Conservation (phyloP, 805 yeast genomes). For the Saturnispora kantuleensis region DNA sequence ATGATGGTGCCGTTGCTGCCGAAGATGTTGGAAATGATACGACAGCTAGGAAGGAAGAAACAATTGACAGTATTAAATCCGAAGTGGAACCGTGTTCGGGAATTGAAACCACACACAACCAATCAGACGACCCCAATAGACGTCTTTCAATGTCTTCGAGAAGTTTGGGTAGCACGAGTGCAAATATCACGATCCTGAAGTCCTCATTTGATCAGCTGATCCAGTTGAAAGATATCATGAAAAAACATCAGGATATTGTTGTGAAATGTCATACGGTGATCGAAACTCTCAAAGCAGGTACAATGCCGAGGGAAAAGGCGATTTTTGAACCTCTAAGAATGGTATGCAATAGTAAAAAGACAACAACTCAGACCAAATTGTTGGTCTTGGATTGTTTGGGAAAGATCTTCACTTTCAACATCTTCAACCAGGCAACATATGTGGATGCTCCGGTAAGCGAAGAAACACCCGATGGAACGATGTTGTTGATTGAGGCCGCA, state of each 20-base stretch:
- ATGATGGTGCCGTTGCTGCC: too few relatives aligned
- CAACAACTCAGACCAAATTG: conserved; percentile 47
- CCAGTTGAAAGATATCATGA: conserved; percentile 26
- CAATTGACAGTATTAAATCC: too few relatives aligned
- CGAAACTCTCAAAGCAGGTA: conserved; percentile 31
- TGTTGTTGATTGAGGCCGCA: conserved; percentile 66
- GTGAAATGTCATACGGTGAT: conserved; percentile 32
- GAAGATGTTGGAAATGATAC: too few relatives aligned
- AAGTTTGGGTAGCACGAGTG: conserved; percentile 15
- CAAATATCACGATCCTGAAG: conserved; percentile 25
- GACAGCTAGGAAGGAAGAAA: background rate
- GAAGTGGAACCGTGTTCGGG: too few relatives aligned
- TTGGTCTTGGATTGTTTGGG: conserved; percentile 78
- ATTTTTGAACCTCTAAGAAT: conserved; percentile 72
- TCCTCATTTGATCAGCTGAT: conserved; percentile 25
- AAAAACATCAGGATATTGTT: conserved; percentile 36
- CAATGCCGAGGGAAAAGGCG: conserved; percentile 35
- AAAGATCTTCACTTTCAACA: conserved; percentile 78
- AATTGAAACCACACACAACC: background rate
- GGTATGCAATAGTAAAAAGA: conserved; percentile 57
- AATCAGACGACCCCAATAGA: background rate
- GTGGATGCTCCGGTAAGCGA: conserved; percentile 29
- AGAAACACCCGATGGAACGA: conserved; percentile 33
- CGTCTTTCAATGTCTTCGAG: conserved; percentile 5
- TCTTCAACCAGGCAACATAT: conserved; percentile 51